phyloP scores from a whole-genome alignment of 2,329 filamentous ascomycete species.

The Cercospora sp. region DNA sequence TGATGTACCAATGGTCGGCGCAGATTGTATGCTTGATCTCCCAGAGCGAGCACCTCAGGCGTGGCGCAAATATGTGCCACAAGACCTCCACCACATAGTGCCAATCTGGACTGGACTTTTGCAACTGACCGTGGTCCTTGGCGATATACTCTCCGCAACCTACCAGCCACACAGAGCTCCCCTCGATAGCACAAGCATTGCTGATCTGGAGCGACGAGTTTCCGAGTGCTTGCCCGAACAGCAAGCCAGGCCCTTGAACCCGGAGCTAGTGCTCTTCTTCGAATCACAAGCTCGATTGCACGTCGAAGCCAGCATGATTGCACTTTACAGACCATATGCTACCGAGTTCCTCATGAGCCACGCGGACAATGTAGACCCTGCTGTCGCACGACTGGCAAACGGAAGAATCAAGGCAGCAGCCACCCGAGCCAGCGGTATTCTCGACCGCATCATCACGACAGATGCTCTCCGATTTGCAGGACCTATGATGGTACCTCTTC shows the following conservation, averaged over 20 bases:
- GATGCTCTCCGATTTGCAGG: conserved; percentile 9
- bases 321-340: conserved; percentile 16
- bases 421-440: conserved; percentile 12
- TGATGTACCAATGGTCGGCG: conserved; percentile 17
- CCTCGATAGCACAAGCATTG: conserved; percentile 10
- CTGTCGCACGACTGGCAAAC: conserved; percentile 4
- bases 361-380: conserved; percentile 4
- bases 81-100: conserved; percentile 11
- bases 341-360: conserved; percentile 10
- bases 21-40: conserved; percentile 16
- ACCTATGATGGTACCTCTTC: conserved; percentile 18
- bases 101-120: conserved; percentile 20
- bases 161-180: conserved; percentile 10
- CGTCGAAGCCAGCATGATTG: conserved; percentile 12
- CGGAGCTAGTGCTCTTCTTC: conserved; percentile 14
- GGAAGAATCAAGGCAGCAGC: conserved; percentile 9
- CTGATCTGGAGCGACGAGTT: conserved; percentile 12
- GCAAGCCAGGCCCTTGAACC: conserved; percentile 2
- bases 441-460: conserved; percentile 9
- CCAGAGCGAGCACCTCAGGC: conserved; percentile 10
- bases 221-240: conserved; percentile 12
- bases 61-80: conserved; percentile 13
- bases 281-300: conserved; percentile 12
- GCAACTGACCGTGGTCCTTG: conserved; percentile 15
- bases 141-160: conserved; percentile 13